Evolutionary conservation across 257 asterid genomes (phyloP), one percentile per base, ranked within the genome.

Genomic region (Anisodus tanguticus): DNA sequence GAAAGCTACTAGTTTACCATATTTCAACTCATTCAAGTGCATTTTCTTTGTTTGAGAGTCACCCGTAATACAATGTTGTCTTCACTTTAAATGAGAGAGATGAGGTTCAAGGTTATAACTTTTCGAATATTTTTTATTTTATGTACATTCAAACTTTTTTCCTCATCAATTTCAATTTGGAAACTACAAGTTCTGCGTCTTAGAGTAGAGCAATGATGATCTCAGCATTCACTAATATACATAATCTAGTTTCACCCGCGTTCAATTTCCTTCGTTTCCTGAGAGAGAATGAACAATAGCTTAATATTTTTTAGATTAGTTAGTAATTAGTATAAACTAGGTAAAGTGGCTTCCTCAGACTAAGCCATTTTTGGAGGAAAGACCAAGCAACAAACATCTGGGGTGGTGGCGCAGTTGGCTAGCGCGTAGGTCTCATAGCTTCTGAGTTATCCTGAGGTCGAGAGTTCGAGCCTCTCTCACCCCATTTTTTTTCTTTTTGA

Each of bases 361-460:
- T 41, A 41, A 41, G 4, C 45, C 45, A 41, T 3, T 41, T 41
- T 41, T 41, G 5, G 45, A 31, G 35, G 35, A 0, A 31, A 31
- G 35, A 31, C 35, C 35, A 31, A 31, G 35, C 35, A 31, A 31
- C 1, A 31, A 31, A 31, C 67, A n/a, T n/a, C 35, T 3, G 97
- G 97, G 97, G 97, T 92, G 98, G 97, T 93, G 97, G 97, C 97
- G 97, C 98, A 94, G 97, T 95, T 92, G 98, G 97, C 94, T 95
- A 94, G 97, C 98, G 98, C 97, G 98, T 94, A 95, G 98, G 98
- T 94, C 99, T 95, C 97, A 93, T 94, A 95, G 95, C 95, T 90
- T 78, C 90, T 86, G 94, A 94, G 98, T 87, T 0, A 92, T 91
- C 97, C 97, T 91, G 98, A 91, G 98, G 95, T 93, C 95, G 97